Base-by-base conservation (phyloP, 2,329 filamentous ascomycete species). In the Arthrobotrys sphaeroides region DNA sequence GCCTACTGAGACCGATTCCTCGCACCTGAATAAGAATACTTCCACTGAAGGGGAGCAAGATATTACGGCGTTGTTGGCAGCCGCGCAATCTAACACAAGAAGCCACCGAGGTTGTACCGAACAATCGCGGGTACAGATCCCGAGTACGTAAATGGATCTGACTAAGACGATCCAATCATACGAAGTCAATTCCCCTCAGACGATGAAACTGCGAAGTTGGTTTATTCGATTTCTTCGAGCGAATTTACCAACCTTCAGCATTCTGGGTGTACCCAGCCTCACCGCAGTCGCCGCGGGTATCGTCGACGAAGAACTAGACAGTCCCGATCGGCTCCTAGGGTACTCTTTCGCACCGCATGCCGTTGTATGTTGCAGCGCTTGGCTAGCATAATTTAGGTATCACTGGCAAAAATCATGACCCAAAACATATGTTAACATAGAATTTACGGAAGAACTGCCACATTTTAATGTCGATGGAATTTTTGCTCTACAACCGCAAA, bases 121-220 rank as follows among this genome's bases (percentile, higher is more conserved):
- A 62, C 57, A 3, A 70, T 62, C 13, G 55, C 45, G 1, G 66
- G 43, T n/a, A 70, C 47, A 45, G 45, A 62, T 26, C 55, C 57
- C n/a, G 45, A 70, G n/a, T n/a, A n/a, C n/a, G 31, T 43, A 70
- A 24, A 70, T 62, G 45, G 43, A 62, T 31, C 45, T 16, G 12
- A 62, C 55, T 5, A 70, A 57, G 31, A 36, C 66, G 5, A 62
- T 70, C 5, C 45, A 62, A 55, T 36, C 57, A 6, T 70, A 70
- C 24, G 55, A 43, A 5, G 55, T 70, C 2, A 57, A 62, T 24
- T 70, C 45, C 24, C 28, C 62, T 18, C 66, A 70, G 26, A 62
- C 43, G 5, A 62, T 62, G 66, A 57, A 70, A 20, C 22, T 70
- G 1, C 43, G 66, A 45, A 70, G 66, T 18, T 70, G 66, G 57